phyloP scores from a whole-genome alignment of 2,329 filamentous ascomycete species.

The Arthrinium phaeospermum region DNA sequence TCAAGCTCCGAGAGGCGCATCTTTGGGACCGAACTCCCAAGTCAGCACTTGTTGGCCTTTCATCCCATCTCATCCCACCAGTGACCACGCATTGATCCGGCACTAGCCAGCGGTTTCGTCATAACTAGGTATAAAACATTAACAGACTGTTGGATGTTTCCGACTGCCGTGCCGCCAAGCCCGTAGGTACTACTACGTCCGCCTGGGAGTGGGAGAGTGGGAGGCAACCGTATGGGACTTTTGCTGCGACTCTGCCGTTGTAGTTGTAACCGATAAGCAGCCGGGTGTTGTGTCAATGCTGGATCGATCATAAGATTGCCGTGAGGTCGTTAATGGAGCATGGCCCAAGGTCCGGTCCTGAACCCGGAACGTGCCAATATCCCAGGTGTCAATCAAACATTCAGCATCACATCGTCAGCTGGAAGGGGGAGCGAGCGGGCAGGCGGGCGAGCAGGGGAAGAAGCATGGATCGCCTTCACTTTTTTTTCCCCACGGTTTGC shows the following conservation, averaged over 20 bases:
- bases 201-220: not conserved
- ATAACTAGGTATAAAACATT: conserved; percentile 2
- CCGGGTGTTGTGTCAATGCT: conserved; percentile 10
- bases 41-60: not conserved
- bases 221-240: not conserved
- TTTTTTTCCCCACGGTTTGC: conserved; percentile 13
- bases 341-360: conserved; percentile 5
- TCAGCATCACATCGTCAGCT: conserved; percentile 10
- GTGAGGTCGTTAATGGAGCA: not conserved
- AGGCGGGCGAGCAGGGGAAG: not conserved
- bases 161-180: not conserved
- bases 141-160: conserved; percentile 5
- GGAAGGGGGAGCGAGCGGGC: not conserved
- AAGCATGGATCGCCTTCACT: not conserved
- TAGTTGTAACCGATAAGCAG: conserved; percentile 6
- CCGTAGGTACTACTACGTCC: not conserved
- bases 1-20: conserved; percentile 5
- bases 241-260: not conserved
- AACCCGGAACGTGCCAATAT: not conserved
- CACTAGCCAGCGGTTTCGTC: conserved; percentile 1
- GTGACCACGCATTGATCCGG: not conserved
- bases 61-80: not conserved
- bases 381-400: conserved; percentile 1
- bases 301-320: conserved; percentile 14
- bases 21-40: not conserved